These are phyloP conservation scores for Aegle marmelos DNA, from an alignment of 345 rosid genomes.

Conservation along the genomic window DNA sequence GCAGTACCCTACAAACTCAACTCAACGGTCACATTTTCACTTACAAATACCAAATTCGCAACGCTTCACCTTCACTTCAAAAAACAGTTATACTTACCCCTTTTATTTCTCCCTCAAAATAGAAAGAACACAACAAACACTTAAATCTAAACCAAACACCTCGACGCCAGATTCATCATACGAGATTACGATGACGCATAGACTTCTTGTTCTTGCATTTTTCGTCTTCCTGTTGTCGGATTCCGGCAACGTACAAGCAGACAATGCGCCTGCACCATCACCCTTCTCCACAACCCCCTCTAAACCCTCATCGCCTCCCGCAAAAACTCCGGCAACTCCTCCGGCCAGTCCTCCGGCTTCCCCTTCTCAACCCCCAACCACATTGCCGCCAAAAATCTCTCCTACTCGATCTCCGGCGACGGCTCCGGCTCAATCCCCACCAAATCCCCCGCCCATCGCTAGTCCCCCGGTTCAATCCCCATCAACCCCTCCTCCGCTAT, in stretches of 20 bases:
- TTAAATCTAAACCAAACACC: not conserved
- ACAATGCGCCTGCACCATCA: constrained; percentile 40
- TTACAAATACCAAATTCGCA: constrained; percentile 9
- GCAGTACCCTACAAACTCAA: constrained; percentile 6
- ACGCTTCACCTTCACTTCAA: constrained; percentile 16
- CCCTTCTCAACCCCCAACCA: constrained; percentile 16
- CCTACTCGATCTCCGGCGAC: constrained; percentile 13
- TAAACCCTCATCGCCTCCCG: constrained; percentile 10
- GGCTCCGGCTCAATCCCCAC: not conserved
- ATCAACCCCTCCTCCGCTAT: constrained; percentile 17
- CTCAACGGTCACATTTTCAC: constrained; percentile 53
- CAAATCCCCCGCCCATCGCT: not conserved
- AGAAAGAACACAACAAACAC: not conserved
- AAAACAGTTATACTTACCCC: not conserved
- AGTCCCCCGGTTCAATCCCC: constrained; percentile 28
- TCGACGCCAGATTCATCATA: not conserved
- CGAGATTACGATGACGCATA: constrained; percentile 11
- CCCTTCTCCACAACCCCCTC: constrained; percentile 18
- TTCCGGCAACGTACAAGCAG: constrained; percentile 24
- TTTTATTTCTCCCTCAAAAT: not conserved
- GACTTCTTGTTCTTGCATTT: constrained; percentile 9
- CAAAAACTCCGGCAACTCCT: constrained; percentile 20
- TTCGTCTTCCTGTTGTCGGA: constrained; percentile 22
- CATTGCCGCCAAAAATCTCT: constrained; percentile 9
- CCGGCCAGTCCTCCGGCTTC: constrained; percentile 6